phyloP scores from a whole-genome alignment of 2,329 filamentous ascomycete species.

The Clathrospora elynae region DNA sequence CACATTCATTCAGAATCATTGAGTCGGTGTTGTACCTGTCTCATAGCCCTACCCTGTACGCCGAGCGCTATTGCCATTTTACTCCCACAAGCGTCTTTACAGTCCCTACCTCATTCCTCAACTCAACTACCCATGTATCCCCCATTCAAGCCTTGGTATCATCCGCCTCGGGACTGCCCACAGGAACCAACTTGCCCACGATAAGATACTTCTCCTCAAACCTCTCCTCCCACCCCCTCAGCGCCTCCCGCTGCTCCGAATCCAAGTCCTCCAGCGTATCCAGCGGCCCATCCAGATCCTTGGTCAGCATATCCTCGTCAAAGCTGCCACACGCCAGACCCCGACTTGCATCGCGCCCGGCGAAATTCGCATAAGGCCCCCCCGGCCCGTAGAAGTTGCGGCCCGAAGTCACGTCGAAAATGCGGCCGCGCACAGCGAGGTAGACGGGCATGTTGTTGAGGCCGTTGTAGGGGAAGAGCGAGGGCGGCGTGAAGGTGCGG shows the following conservation, averaged over 20 bases:
- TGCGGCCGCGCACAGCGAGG: slow-evolving; percentile 84
- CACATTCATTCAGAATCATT: too few relatives aligned
- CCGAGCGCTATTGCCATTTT: too few relatives aligned
- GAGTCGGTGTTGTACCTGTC: too few relatives aligned
- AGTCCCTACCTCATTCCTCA: too few relatives aligned
- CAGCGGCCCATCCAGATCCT: slow-evolving; percentile 82
- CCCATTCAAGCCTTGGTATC: slow-evolving; percentile 39
- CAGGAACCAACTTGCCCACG: slow-evolving; percentile 82
- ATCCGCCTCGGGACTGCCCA: slow-evolving; percentile 60
- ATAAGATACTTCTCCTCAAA: slow-evolving; percentile 94
- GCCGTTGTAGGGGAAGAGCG: slow-evolving; percentile 87
- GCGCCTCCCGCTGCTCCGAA: slow-evolving; percentile 76
- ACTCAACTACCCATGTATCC: background rate
- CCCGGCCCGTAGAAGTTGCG: slow-evolving; percentile 96
- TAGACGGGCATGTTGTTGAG: slow-evolving; percentile 75
- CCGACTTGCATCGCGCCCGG: slow-evolving; percentile 85
- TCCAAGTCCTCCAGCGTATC: slow-evolving; percentile 76
- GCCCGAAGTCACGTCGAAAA: slow-evolving; percentile 88
- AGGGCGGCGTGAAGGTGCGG: slow-evolving; percentile 79
- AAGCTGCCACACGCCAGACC: slow-evolving; percentile 91
- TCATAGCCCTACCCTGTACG: too few relatives aligned
- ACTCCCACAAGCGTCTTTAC: too few relatives aligned
- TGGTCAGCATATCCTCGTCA: slow-evolving; percentile 91
- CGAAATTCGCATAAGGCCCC: slow-evolving; percentile 95
- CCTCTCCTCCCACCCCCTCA: slow-evolving; percentile 90